Evolutionary conservation across 2,329 filamentous ascomycete genomes (phyloP).

Genomic region (Corinectria fuckeliana): DNA sequence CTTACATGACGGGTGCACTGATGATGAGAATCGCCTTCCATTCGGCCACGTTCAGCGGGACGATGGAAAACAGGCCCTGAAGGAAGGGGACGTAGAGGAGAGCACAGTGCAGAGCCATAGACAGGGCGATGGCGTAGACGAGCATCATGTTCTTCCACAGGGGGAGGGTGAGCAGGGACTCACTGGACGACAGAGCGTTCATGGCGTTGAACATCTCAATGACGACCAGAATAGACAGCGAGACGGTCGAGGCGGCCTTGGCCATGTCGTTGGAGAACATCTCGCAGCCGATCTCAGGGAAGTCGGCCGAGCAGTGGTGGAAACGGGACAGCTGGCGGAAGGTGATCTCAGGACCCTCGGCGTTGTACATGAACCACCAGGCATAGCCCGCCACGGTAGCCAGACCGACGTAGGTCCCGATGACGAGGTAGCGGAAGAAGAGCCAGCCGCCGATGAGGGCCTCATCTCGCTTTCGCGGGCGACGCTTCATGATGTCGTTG

Average conservation of each 20-base stretch:
- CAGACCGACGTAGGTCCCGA: conserved; percentile 91
- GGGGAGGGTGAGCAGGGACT: conserved; percentile 89
- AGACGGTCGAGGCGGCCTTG: conserved; percentile 91
- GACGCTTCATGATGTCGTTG: conserved; percentile 94
- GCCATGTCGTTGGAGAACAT: conserved; percentile 90
- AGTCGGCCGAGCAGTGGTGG: conserved; percentile 87
- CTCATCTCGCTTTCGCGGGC: conserved; percentile 91
- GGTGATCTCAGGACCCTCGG: conserved; percentile 85
- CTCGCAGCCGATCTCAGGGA: conserved; percentile 86
- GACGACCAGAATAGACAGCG: conserved; percentile 88
- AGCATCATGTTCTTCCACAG: conserved; percentile 99
- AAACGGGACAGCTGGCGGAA: conserved; percentile 92
- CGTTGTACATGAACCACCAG: conserved; percentile 99
- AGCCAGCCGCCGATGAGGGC: conserved; percentile 92
- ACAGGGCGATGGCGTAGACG: conserved; percentile 90
- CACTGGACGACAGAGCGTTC: conserved; percentile 95
- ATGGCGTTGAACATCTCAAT: conserved; percentile 99
- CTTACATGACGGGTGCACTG: conserved; percentile 92
- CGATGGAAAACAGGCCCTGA: conserved; percentile 87
- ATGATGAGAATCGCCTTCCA: conserved; percentile 92
- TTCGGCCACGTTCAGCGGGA: conserved; percentile 83
- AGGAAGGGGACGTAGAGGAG: conserved; percentile 91
- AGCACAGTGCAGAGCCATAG: conserved; percentile 93
- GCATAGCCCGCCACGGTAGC: conserved; percentile 97
- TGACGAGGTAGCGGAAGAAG: conserved; percentile 96